Conservation (phyloP, 176 grass and related monocot species). For the Paspalum vaginatum region DNA sequence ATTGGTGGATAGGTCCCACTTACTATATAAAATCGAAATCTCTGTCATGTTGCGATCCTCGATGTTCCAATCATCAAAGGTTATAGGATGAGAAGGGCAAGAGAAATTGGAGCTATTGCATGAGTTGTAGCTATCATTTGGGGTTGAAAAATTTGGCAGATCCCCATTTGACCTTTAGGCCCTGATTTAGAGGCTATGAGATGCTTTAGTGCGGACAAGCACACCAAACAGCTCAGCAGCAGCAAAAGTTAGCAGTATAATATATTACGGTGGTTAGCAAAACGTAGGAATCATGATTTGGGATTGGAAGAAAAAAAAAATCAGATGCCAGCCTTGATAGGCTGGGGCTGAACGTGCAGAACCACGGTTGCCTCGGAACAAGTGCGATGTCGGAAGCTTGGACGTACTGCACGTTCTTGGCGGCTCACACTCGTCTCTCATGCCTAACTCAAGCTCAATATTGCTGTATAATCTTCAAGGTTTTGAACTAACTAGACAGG, state of each 20-base stretch:
- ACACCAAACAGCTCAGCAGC: slow-evolving; percentile 24
- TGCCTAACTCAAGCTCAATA: slow-evolving; percentile 9
- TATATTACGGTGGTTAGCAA: slow-evolving; percentile 12
- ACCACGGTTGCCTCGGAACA: not conserved
- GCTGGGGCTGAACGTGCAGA: slow-evolving; percentile 21
- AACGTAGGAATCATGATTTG: not conserved
- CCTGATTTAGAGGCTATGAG: no score
- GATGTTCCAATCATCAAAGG: no score
- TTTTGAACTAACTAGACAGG: not conserved
- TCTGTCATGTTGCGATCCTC: no score
- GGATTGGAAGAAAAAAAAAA: not conserved
- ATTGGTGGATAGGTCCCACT: no score
- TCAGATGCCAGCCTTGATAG: not conserved
- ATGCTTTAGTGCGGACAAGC: slow-evolving; percentile 21
- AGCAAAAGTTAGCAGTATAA: not conserved
- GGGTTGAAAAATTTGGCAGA: no score
- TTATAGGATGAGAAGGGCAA: no score
- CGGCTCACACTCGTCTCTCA: not conserved
- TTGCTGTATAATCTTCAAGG: not conserved
- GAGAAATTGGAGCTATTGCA: no score
- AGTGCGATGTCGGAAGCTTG: not conserved
- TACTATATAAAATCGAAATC: no score
- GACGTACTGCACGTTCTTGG: not conserved
- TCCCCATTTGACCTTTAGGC: no score
- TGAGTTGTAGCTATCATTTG: no score